Percentiles rank a stretch among this genome's conserved stretches.
Conservation (phyloP, 202 grass and related monocot genomes). For the Schoenoplectus tabernaemontani region DNA sequence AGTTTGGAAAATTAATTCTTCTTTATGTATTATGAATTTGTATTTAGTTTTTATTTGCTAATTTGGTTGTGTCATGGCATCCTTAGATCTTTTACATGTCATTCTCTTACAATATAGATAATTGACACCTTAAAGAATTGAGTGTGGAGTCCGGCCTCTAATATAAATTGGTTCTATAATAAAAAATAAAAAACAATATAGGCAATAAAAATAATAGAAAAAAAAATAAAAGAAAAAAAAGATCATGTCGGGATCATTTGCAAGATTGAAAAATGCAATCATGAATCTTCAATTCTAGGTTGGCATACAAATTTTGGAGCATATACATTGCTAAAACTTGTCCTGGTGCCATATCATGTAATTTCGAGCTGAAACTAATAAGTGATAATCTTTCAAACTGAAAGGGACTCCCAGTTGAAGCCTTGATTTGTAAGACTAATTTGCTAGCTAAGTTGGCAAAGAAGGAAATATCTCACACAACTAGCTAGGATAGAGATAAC, state of each 20-base stretch:
- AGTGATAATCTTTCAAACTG: background rate
- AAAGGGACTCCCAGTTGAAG: background rate
- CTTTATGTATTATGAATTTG: no score
- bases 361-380: background rate
- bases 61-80: background rate
- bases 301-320: background rate
- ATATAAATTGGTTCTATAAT: no score
- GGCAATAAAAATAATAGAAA: no score
- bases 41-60: background rate
- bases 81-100: background rate
- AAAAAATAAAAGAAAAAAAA: no score
- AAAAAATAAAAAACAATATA: no score
- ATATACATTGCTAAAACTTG: background rate
- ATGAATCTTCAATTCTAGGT: background rate
- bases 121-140: no score
- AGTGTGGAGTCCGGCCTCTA: no score
- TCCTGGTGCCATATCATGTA: background rate
- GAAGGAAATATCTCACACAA: conserved; percentile 17
- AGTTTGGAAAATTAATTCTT: no score
- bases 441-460: background rate
- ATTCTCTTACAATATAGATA: background rate
- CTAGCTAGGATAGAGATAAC: background rate
- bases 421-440: background rate
- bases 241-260: background rate
- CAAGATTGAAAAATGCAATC: background rate